A percentile compares a stretch with the other conserved stretches of the same genome.
These are phyloP conservation scores for Penicillium occitanis DNA, from an alignment of 2,329 filamentous ascomycete genomes.

Conservation along the genomic window DNA sequence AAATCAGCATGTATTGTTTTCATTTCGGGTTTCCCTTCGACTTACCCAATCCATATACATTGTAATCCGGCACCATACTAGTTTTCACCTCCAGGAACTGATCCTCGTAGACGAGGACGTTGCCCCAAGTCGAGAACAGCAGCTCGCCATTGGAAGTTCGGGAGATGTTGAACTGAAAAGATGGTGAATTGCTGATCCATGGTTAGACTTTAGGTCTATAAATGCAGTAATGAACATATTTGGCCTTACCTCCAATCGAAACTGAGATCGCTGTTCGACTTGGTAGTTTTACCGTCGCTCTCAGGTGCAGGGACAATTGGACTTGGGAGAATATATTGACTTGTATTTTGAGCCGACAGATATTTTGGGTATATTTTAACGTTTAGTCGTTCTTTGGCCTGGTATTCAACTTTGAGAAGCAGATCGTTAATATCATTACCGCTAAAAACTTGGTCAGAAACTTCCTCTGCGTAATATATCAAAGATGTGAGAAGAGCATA, in stretches of 20 bases:
- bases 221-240: too few species aligned
- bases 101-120: background rate
- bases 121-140: background rate
- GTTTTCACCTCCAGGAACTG: background rate
- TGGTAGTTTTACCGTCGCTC: background rate
- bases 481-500: background rate
- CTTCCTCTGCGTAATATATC: background rate
- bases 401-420: background rate
- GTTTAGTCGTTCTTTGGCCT: background rate
- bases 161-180: too few species aligned
- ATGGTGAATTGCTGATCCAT: too few species aligned
- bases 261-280: background rate
- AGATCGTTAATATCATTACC: background rate
- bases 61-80: background rate
- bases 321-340: background rate
- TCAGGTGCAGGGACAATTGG: background rate
- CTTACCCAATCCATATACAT: background rate
- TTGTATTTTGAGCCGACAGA: background rate
- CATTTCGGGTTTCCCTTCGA: too few species aligned
- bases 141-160: constrained; percentile 42
- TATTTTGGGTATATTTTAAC: background rate
- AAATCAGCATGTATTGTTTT: too few species aligned
- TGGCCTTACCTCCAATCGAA: background rate
- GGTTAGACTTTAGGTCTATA: too few species aligned
- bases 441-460: background rate